These are phyloP conservation scores for Saturnispora serradocipensis DNA, from an alignment of 805 yeast genomes.

Conservation along the genomic window DNA sequence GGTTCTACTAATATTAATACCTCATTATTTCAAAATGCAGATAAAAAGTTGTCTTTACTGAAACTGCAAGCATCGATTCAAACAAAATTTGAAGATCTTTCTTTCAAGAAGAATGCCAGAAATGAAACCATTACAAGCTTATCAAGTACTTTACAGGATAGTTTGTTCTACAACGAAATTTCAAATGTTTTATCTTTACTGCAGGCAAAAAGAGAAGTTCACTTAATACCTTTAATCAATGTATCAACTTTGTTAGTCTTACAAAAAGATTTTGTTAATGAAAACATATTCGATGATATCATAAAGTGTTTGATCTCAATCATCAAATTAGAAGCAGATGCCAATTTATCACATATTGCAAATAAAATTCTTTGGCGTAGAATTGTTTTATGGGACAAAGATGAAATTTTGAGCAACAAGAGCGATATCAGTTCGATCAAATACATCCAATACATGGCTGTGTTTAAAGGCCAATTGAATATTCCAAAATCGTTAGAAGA, in stretches of 20 bases:
- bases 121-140: background rate
- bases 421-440: background rate
- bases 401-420: background rate
- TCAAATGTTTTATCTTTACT: background rate
- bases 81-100: background rate
- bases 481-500: background rate
- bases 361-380: slow-evolving; percentile 3
- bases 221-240: background rate
- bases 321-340: background rate
- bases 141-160: background rate
- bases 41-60: background rate
- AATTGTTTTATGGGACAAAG: slow-evolving; percentile 1
- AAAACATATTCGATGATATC: background rate
- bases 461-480: background rate
- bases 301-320: background rate
- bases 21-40: background rate
- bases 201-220: background rate
- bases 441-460: slow-evolving; percentile 1
- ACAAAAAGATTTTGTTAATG: background rate
- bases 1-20: slow-evolving; percentile 18
- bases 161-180: background rate
- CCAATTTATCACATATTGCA: background rate
- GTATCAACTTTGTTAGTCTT: background rate
- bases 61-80: background rate
- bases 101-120: background rate